phyloP scores from a whole-genome alignment of 768 basidiomycete genomes.

The Phaeotremella skinneri region DNA sequence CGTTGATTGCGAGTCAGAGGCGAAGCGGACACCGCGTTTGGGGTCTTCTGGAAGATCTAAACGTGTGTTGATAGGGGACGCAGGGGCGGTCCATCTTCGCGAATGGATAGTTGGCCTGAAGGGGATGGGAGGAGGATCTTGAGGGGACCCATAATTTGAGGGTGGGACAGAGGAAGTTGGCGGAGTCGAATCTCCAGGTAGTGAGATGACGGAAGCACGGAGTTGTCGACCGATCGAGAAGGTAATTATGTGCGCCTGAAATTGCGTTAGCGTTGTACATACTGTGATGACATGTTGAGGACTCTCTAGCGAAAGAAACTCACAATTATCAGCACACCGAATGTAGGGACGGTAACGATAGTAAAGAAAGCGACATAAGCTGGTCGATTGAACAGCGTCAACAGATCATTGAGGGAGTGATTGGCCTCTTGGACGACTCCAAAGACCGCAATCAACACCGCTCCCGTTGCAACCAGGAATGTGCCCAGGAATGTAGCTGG shows the following conservation, averaged over 20 bases:
- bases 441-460: constrained; percentile 83
- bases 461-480: constrained; percentile 79
- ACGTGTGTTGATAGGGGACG: constrained; percentile 6
- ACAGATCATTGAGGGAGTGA: constrained; percentile 78
- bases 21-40: not conserved
- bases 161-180: constrained; percentile 21
- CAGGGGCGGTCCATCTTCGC: constrained; percentile 19
- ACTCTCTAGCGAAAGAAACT: constrained; percentile 15
- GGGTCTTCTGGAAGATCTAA: not conserved
- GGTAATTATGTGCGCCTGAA: constrained; percentile 71
- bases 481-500: constrained; percentile 83
- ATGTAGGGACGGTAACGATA: constrained; percentile 62
- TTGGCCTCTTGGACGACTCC: constrained; percentile 87
- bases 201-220: constrained; percentile 14
- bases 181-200: constrained; percentile 16
- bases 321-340: constrained; percentile 64
- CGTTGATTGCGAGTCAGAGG: not conserved
- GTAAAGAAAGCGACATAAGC: constrained; percentile 80
- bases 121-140: constrained; percentile 31
- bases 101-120: constrained; percentile 23
- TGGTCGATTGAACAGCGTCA: constrained; percentile 69
- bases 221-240: constrained; percentile 57
- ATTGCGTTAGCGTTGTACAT: not conserved
- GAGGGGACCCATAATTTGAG: constrained; percentile 38
- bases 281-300: constrained; percentile 1